Conservation (phyloP, 176 grass and related monocot genomes). For the Hyparrhenia diplandra region DNA sequence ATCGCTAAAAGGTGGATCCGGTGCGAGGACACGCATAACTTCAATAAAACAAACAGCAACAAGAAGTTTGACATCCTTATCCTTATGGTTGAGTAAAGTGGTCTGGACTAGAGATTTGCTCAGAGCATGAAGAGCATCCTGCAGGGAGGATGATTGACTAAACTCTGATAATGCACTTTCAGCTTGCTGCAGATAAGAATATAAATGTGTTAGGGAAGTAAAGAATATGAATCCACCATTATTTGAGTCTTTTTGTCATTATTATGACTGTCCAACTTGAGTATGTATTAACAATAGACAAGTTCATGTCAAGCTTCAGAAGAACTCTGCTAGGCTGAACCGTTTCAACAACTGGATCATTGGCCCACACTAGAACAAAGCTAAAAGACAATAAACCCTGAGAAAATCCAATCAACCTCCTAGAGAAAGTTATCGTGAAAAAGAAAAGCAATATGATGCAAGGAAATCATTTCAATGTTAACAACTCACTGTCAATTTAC, state of each 20-base stretch:
- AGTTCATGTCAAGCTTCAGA: not conserved
- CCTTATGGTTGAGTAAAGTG: conserved; percentile 76
- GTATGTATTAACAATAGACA: not conserved
- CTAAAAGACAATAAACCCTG: not conserved
- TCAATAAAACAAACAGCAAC: conserved; percentile 81
- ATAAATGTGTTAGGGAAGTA: conserved; percentile 35
- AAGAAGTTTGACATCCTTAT: conserved; percentile 94
- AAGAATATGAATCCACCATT: not conserved
- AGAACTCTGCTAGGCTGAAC: not conserved
- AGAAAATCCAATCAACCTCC: not conserved
- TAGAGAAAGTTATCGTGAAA: not conserved
- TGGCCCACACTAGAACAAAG: not conserved
- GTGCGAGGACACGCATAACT: conserved; percentile 88
- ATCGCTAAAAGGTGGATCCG: conserved; percentile 83
- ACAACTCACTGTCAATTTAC: not conserved
- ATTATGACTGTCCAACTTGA: not conserved
- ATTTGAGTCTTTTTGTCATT: conserved; percentile 4
- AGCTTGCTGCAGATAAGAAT: conserved; percentile 65
- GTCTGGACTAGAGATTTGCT: conserved; percentile 62
- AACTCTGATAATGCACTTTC: conserved; percentile 77
- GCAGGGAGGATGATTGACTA: conserved; percentile 72
- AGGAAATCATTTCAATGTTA: not conserved
- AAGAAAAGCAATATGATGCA: not conserved
- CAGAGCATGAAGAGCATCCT: conserved; percentile 54
- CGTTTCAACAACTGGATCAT: not conserved